A percentile compares a stretch with the other conserved stretches of the same genome.
phyloP scores from a whole-genome alignment of 169 alveolate species.

The Eimeria falciformis region DNA sequence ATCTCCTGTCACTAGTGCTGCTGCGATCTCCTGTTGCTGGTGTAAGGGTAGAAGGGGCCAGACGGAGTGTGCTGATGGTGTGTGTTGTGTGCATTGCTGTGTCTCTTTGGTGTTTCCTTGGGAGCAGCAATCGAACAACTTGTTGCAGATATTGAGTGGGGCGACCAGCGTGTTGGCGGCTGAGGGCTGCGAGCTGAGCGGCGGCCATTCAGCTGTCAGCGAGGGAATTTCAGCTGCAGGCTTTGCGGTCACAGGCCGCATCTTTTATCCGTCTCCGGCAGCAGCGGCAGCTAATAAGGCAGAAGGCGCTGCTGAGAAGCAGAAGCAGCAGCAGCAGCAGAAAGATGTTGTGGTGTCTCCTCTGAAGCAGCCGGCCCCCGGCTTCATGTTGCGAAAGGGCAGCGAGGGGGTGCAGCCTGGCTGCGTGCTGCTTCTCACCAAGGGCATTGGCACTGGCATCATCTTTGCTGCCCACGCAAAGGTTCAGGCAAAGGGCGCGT shows the following conservation, averaged over 20 bases:
- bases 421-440: constrained; percentile 61
- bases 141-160: constrained; percentile 71
- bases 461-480: constrained; percentile 54
- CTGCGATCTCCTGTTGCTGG: not conserved
- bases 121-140: constrained; percentile 56
- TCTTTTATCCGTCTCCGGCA: constrained; percentile 7
- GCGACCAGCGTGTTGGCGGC: constrained; percentile 34
- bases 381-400: constrained; percentile 41
- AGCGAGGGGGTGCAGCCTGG: constrained; percentile 50
- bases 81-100: not conserved
- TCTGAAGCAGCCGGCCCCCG: not conserved
- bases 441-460: constrained; percentile 69
- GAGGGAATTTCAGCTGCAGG: constrained; percentile 54
- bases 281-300: not conserved
- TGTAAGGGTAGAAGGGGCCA: not conserved
- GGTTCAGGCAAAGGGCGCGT: constrained; percentile 67
- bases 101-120: not conserved
- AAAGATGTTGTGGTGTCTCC: not conserved
- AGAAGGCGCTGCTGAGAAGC: not conserved
- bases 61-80: not conserved
- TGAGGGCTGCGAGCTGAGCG: constrained; percentile 65
- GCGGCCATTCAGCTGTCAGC: constrained; percentile 73
- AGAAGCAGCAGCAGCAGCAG: constrained; percentile 12
- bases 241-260: constrained; percentile 58
- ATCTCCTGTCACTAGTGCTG: constrained; percentile 15